Evolutionary conservation across 2,329 filamentous ascomycete species (phyloP).

Genomic region (Penicillium psychrosexuale): DNA sequence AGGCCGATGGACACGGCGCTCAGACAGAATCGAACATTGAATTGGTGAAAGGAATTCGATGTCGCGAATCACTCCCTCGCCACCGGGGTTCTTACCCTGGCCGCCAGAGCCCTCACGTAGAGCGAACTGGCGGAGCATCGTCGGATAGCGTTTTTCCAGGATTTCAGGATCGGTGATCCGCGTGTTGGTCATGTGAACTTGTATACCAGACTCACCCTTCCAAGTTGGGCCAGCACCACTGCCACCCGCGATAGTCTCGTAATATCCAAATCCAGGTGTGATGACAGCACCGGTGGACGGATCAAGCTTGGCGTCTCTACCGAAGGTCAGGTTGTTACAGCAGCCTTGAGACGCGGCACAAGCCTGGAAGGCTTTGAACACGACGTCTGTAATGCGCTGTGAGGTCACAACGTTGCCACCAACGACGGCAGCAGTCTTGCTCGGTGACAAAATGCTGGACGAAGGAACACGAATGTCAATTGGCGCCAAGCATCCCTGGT

Average conservation of each 20-base stretch:
- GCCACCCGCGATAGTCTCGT: conserved; percentile 82
- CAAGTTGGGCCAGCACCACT: conserved; percentile 72
- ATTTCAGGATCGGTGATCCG: conserved; percentile 80
- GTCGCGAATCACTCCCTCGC: conserved; percentile 74
- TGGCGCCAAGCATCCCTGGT: conserved; percentile 78
- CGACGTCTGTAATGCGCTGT: conserved; percentile 78
- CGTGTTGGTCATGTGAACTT: conserved; percentile 86
- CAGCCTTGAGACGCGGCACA: conserved; percentile 77
- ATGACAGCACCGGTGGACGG: conserved; percentile 54
- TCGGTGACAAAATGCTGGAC: conserved; percentile 69
- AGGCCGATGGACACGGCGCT: conserved; percentile 71
- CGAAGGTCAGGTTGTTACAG: conserved; percentile 82
- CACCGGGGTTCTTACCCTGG: conserved; percentile 64
- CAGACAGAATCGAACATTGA: conserved; percentile 75
- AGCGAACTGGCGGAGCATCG: conserved; percentile 69
- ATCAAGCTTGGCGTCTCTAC: conserved; percentile 65
- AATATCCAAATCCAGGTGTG: conserved; percentile 75
- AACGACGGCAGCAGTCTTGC: conserved; percentile 73
- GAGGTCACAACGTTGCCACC: conserved; percentile 78
- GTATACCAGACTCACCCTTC: conserved; percentile 73
- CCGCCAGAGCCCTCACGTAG: conserved; percentile 65
- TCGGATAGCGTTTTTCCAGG: conserved; percentile 76
- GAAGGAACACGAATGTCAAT: conserved; percentile 70
- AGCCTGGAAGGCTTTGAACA: conserved; percentile 74
- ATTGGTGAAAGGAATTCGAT: conserved; percentile 81